Base-by-base conservation (phyloP, 1,284 basidiomycete genomes). In the Moniliella sp. region DNA sequence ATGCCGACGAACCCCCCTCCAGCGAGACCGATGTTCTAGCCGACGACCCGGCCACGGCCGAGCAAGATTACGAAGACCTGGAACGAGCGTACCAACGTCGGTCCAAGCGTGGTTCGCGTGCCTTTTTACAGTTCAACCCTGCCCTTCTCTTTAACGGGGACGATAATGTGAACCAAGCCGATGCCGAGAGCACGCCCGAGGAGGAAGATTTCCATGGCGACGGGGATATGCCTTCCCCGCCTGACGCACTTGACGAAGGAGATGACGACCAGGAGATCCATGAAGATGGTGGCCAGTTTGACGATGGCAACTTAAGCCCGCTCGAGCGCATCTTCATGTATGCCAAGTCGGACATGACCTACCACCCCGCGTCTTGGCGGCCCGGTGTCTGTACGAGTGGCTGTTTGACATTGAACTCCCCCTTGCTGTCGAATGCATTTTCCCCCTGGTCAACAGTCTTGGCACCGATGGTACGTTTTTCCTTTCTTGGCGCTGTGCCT, bases 301-400 rank as follows among this genome's bases (percentile, higher is more conserved):
- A n/a, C n/a, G n/a, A 32, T 15, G 35, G 32, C 5, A 27, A 30
- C 9, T 15, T 32, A 78, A 84, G 49, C 71, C 73, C 45, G 35
- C 69, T 88, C 34, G 86, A 97, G 64, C 77, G 79, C 51, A 91
- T 93, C 46, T 94, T 91, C 64, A 69, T 94, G 16, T 83, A 83
- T 50, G 78, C 79, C 39, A 73, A 78, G 48, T 86, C 81, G 61
- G 75, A 76, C 43, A 74, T 77, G 35, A 65, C 73, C 10, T 81
- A 81, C 54, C 29, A 38, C 29, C n/a, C n/a, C 26, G 41, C 21
- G 71, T 82, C 19, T 83, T 78, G 60, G 86, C 93, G 45, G 50
- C 57, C 18, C 49, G 50, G 10, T 57, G 47, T 18, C 41, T 59
- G 12, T 42, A 50, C 1, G 52, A 57, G 15, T 59, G 57, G 57